Evolutionary conservation across 2,329 filamentous ascomycete species (phyloP), one percentile per base, ranked within the genome.

Genomic region (Fusarium nodosum): DNA sequence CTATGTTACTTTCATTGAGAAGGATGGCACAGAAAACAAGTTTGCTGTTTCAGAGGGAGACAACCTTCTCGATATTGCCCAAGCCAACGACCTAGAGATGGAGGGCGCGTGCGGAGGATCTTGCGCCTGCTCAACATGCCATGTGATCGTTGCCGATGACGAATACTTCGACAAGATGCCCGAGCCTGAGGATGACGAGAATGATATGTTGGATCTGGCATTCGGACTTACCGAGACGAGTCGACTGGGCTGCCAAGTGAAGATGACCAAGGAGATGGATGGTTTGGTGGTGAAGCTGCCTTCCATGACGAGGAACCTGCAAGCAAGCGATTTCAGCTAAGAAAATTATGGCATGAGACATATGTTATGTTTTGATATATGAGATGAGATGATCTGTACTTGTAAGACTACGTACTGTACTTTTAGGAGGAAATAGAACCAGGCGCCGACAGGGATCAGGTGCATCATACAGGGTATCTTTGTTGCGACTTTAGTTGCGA

Each of bases 91-190:
- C 77, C 84, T 99, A 42, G 96, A 99, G 80, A 98, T 99, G 95
- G 96, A 99, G 84, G 94, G 96, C 66, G 96, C 96, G 15, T 99
- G 96, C 77, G 96, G 96, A 72, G 96, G 94, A 24, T 96, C 93
- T 34, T 97, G 94, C 81, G 94, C 94, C 56, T 97, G 94, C 82
- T 96, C 92, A 60, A 97, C 94, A 8, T 97, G 94, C 82, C 94
- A 97, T 81, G 91, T 97, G 59, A 94, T 97, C 66, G 92, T 97
- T 38, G 81, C 88, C 61, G 89, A 91, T 75, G 88, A 92, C 45
- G 87, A 87, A 7, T 87, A 89, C 80, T 95, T 91, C 81, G 91
- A 95, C 72, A 88, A 87, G 80, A 93, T 94, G 84, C 86, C 89
- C 72, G 91, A 93, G 79, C 90, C 91, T 41, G 89, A 91, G 68